Conservation (phyloP, 257 asterid genomes). For the Catharanthus roseus region DNA sequence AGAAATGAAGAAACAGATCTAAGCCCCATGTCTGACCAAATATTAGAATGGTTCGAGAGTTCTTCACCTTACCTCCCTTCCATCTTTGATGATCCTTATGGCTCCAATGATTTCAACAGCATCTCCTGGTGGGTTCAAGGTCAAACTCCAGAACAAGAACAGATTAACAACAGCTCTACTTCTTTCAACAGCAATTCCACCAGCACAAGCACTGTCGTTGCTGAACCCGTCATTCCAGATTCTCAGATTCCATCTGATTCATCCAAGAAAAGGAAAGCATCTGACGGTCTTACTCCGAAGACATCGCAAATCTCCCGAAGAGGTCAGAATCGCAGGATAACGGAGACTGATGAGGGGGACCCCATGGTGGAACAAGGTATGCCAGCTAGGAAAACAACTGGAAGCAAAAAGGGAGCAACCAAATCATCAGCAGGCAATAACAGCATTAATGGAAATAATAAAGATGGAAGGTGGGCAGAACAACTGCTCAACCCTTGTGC, state of each 20-base stretch:
- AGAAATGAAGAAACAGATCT: conserved; percentile 52
- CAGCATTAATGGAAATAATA: conserved; percentile 25
- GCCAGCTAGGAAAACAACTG: conserved; percentile 23
- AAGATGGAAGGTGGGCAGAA: conserved; percentile 91
- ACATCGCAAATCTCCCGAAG: conserved; percentile 16
- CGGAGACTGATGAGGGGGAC: conserved; percentile 20
- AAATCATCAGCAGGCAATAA: conserved; percentile 26
- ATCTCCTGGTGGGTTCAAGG: conserved; percentile 52
- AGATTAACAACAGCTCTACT: conserved; percentile 20
- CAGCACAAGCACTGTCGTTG: conserved; percentile 22
- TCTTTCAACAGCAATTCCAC: conserved; percentile 33
- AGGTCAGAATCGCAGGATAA: conserved; percentile 21
- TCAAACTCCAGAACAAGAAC: conserved; percentile 39
- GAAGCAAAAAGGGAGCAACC: conserved; percentile 30
- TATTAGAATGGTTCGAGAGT: conserved; percentile 52
- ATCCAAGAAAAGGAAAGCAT: conserved; percentile 52
- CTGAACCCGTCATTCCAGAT: conserved; percentile 23
- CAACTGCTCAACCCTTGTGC: conserved; percentile 91
- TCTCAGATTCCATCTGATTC: conserved; percentile 25
- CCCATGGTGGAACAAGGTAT: conserved; percentile 18
- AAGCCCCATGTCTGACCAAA: conserved; percentile 38
- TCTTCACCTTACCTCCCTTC: conserved; percentile 51
- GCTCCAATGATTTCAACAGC: conserved; percentile 36
- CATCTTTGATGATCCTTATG: conserved; percentile 58
- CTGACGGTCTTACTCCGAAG: conserved; percentile 26